Conservation (phyloP, 768 basidiomycete genomes). For the Rhodotorula graminis region DNA sequence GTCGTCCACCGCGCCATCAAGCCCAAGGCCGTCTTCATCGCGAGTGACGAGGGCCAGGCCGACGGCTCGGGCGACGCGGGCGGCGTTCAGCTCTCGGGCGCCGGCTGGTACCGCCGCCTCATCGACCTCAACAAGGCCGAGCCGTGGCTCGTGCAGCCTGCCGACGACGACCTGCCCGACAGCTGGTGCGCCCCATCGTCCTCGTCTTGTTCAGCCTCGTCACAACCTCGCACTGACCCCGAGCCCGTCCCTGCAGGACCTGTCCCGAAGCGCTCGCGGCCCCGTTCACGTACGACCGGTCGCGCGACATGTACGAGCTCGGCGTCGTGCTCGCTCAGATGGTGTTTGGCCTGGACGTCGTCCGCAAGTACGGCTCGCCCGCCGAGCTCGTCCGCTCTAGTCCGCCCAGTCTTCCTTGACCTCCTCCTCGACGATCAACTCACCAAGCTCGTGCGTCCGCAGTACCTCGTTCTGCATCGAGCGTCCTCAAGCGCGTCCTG, state of each 20-base stretch:
- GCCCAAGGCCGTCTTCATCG: slow-evolving; percentile 12
- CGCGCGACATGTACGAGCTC: slow-evolving; percentile 41
- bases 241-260: slow-evolving; percentile 1
- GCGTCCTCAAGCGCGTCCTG: slow-evolving; percentile 24
- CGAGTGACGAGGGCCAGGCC: slow-evolving; percentile 16
- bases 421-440: neutral
- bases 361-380: slow-evolving; percentile 20
- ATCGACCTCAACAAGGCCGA: slow-evolving; percentile 39
- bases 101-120: slow-evolving; percentile 30
- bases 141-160: slow-evolving; percentile 21
- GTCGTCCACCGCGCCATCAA: slow-evolving; percentile 31
- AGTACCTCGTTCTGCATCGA: slow-evolving; percentile 23
- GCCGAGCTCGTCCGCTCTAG: slow-evolving; percentile 28
- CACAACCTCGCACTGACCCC: rapidly evolving
- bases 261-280: slow-evolving; percentile 36
- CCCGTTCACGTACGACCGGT: slow-evolving; percentile 38
- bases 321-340: slow-evolving; percentile 39
- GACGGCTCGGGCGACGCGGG: neutral
- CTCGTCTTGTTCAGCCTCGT: no score
- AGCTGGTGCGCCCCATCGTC: slow-evolving; percentile 7
- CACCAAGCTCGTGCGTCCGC: neutral
- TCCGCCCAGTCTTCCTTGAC: neutral
- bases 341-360: slow-evolving; percentile 34
- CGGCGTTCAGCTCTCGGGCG: slow-evolving; percentile 18
- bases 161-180: slow-evolving; percentile 28